These are phyloP conservation scores for Botrytis galanthina DNA, from an alignment of 2,329 filamentous ascomycete species.

Conservation along the genomic window DNA sequence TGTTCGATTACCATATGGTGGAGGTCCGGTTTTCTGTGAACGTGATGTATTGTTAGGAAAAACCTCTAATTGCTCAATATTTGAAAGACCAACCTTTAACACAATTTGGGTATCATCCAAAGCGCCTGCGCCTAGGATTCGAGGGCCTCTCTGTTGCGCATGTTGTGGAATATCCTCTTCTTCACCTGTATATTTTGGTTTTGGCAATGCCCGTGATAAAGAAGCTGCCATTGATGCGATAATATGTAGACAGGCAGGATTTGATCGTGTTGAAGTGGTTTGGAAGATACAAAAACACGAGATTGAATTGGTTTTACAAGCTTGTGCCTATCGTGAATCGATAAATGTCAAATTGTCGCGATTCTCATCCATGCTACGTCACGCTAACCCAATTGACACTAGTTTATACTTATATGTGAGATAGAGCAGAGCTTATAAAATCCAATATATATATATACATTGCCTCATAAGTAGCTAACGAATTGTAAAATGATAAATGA, in stretches of 20 bases:
- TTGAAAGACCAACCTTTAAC: conserved; percentile 55
- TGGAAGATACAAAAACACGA: conserved; percentile 1
- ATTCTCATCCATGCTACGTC: conserved; percentile 14
- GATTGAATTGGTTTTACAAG: conserved; percentile 1
- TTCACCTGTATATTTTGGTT: conserved; percentile 87
- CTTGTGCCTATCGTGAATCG: conserved; percentile 14
- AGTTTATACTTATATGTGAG: conserved; percentile 13
- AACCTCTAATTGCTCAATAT: not conserved
- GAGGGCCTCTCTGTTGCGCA: conserved; percentile 73
- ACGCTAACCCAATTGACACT: conserved; percentile 21
- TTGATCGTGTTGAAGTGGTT: not conserved
- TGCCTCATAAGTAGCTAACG: not conserved
- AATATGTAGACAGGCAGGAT: conserved; percentile 24
- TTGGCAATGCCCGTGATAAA: conserved; percentile 77
- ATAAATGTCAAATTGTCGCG: conserved; percentile 22
- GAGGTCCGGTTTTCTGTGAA: conserved; percentile 71
- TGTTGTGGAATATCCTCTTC: conserved; percentile 75
- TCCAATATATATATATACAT: not conserved
- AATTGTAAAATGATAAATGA: not conserved
- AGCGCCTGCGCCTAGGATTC: conserved; percentile 76
- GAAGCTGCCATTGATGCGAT: conserved; percentile 70
- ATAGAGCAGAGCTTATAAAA: not conserved
- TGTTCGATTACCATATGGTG: conserved; percentile 79
- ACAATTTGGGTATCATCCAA: conserved; percentile 85
- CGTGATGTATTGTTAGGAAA: conserved; percentile 34